These are phyloP conservation scores for Lepraria neglecta DNA, from an alignment of 495 filamentous ascomycete species.

Conservation along the genomic window DNA sequence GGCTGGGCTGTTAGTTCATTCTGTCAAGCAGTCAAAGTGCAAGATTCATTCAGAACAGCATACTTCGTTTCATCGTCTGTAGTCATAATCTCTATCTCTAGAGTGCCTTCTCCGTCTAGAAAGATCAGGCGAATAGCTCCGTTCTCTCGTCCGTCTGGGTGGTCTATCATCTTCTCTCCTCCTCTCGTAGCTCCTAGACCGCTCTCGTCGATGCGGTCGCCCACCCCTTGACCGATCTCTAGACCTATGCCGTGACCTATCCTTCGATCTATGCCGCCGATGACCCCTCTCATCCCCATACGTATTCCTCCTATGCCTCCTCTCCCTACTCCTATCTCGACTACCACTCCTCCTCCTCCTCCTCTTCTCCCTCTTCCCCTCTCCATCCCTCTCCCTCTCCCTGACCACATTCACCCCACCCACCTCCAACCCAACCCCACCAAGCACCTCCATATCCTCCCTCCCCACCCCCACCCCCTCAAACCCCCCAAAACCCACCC, in stretches of 20 bases:
- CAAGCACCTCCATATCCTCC: conserved; percentile 47
- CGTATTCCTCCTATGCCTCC: conserved; percentile 36
- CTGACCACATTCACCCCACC: conserved; percentile 13
- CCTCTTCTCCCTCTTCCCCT: conserved; percentile 13
- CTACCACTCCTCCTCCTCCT: conserved; percentile 19
- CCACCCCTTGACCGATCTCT: conserved; percentile 31
- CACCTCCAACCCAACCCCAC: conserved; percentile 27
- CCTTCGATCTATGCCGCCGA: conserved; percentile 32
- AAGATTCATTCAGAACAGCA: too few species aligned
- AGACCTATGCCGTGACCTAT: conserved; percentile 30
- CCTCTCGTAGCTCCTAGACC: conserved; percentile 35
- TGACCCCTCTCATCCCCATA: conserved; percentile 32
- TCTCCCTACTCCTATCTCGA: conserved; percentile 36
- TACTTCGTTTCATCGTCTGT: conserved; percentile 6
- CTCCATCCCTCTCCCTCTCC: conserved; percentile 14
- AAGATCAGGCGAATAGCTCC: conserved; percentile 32
- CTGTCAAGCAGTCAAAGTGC: too few species aligned
- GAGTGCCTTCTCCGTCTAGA: conserved; percentile 12
- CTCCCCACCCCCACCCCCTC: conserved; percentile 27
- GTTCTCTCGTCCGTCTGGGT: conserved; percentile 28
- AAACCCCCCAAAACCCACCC: conserved; percentile 23
- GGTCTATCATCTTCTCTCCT: conserved; percentile 29
- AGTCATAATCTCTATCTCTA: conserved; percentile 10
- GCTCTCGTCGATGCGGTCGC: conserved; percentile 28
- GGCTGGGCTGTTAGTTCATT: too few species aligned